phyloP scores from a whole-genome alignment of 2,329 filamentous ascomycete species.

The Echinosphaeria canescens region DNA sequence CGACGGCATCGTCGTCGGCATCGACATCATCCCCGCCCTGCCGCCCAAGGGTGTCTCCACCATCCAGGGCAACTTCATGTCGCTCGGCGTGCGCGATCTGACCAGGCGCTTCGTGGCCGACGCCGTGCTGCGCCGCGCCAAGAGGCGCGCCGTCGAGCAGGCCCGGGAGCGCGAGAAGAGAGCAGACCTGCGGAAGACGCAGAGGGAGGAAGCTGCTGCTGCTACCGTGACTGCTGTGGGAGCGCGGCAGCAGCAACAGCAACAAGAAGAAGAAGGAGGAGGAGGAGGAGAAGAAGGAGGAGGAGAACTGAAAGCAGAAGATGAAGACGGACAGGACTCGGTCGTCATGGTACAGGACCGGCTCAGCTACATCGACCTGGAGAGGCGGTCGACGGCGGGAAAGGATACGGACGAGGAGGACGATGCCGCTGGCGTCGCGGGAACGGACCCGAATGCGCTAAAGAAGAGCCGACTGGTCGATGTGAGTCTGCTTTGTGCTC shows the following conservation, averaged over 20 bases:
- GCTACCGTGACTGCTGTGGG: constrained; percentile 3
- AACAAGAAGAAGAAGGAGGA: no score
- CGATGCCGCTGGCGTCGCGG: constrained; percentile 12
- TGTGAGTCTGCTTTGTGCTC: constrained; percentile 16
- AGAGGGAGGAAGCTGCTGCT: constrained; percentile 2
- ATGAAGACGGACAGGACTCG: constrained; percentile 3
- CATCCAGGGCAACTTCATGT: constrained; percentile 87
- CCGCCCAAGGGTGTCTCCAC: constrained; percentile 83
- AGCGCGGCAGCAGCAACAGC: no score
- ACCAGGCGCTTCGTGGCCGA: constrained; percentile 56
- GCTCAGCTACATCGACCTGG: constrained; percentile 44
- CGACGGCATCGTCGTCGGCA: no score
- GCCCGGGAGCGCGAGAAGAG: no score
- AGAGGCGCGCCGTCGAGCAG: no score
- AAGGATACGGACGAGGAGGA: constrained; percentile 9
- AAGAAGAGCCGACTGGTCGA: constrained; percentile 40
- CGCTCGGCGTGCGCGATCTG: constrained; percentile 47
- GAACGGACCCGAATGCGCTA: constrained; percentile 7
- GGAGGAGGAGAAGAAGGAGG: constrained; percentile 2
- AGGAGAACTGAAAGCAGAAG: constrained; percentile 5
- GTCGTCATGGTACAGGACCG: constrained; percentile 17
- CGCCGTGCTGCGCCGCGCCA: no score
- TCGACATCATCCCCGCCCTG: constrained; percentile 83
- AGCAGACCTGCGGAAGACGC: constrained; percentile 28
- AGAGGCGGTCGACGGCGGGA: constrained; percentile 16